Percentiles rank a stretch among this genome's conserved stretches.
phyloP scores from a whole-genome alignment of 2,329 filamentous ascomycete species.

The Epichloe aotearoae region DNA sequence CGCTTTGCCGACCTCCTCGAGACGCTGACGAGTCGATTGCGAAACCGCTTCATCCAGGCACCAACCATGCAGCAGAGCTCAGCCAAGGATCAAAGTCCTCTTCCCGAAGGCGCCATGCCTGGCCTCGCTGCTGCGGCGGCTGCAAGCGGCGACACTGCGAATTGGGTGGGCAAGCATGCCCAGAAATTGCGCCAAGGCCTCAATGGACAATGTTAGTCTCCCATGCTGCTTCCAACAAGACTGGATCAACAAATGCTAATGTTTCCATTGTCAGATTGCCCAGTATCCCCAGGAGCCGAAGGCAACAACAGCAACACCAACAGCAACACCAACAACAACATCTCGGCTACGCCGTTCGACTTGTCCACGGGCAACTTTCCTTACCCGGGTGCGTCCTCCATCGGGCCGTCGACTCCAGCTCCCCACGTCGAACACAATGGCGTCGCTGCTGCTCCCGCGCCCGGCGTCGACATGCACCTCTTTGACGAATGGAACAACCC shows the following conservation, averaged over 20 bases:
- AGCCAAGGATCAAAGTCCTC: slow-evolving; percentile 28
- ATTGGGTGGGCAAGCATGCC: slow-evolving; percentile 25
- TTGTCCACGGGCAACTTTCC: slow-evolving; percentile 40
- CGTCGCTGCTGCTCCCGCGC: slow-evolving; percentile 7
- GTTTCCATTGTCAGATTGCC: slow-evolving; percentile 18
- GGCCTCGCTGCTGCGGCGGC: not conserved
- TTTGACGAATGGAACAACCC: slow-evolving; percentile 44
- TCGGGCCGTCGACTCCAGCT: slow-evolving; percentile 37
- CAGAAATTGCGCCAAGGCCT: slow-evolving; percentile 28
- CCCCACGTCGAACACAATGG: slow-evolving; percentile 21
- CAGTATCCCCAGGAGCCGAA: slow-evolving; percentile 19
- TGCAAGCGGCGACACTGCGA: slow-evolving; percentile 12
- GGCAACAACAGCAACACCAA: slow-evolving; percentile 40
- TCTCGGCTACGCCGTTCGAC: slow-evolving; percentile 52
- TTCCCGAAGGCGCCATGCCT: slow-evolving; percentile 16
- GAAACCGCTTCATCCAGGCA: slow-evolving; percentile 60
- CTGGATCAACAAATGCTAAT: not conserved
- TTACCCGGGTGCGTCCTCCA: slow-evolving; percentile 35
- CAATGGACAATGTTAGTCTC: slow-evolving; percentile 22
- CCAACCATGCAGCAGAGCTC: slow-evolving; percentile 32
- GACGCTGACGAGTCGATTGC: slow-evolving; percentile 59
- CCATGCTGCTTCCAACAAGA: not conserved
- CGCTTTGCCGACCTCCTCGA: slow-evolving; percentile 75
- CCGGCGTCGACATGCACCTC: slow-evolving; percentile 25
- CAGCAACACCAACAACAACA: slow-evolving; percentile 24